Percentiles rank a stretch among this genome's conserved stretches.
Evolutionary conservation across 495 filamentous ascomycete genomes (phyloP).

Genomic region (Margaritispora aquatica): DNA sequence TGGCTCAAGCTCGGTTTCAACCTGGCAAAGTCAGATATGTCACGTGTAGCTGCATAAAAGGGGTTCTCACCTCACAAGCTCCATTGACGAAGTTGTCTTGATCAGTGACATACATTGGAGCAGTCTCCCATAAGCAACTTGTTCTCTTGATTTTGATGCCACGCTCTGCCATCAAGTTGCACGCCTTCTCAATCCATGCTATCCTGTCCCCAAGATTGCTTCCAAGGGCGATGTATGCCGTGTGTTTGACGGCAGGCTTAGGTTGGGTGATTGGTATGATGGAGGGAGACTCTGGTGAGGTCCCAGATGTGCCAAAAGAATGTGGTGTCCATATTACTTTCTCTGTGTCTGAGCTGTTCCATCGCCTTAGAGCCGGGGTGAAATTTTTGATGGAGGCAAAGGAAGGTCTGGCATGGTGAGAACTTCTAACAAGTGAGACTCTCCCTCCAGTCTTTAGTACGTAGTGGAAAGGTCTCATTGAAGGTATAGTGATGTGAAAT

Average conservation of each 20-base stretch:
- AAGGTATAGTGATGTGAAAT: background rate
- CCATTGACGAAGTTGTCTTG: slow-evolving; percentile 89
- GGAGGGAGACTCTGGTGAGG: background rate
- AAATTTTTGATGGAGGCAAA: background rate
- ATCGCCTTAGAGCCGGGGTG: background rate
- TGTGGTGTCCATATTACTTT: slow-evolving; percentile 12
- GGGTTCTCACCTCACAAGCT: slow-evolving; percentile 68
- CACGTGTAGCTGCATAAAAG: background rate
- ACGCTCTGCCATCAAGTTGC: slow-evolving; percentile 62
- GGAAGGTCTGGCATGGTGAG: background rate
- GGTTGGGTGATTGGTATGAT: background rate
- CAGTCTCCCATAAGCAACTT: slow-evolving; percentile 87
- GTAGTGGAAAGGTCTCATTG: slow-evolving; percentile 4
- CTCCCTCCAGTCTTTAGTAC: background rate
- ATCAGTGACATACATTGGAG: slow-evolving; percentile 91
- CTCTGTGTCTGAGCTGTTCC: slow-evolving; percentile 2
- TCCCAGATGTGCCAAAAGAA: background rate
- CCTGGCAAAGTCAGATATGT: slow-evolving; percentile 37
- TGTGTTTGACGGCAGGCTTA: background rate
- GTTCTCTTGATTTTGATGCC: slow-evolving; percentile 72
- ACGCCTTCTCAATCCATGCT: slow-evolving; percentile 74
- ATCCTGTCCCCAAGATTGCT: slow-evolving; percentile 91
- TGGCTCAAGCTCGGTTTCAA: slow-evolving; percentile 73
- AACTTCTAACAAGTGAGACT: background rate
- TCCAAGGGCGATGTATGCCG: slow-evolving; percentile 79